These are phyloP conservation scores for Fusarium concolor DNA, from an alignment of 2,329 filamentous ascomycete genomes.

Conservation along the genomic window DNA sequence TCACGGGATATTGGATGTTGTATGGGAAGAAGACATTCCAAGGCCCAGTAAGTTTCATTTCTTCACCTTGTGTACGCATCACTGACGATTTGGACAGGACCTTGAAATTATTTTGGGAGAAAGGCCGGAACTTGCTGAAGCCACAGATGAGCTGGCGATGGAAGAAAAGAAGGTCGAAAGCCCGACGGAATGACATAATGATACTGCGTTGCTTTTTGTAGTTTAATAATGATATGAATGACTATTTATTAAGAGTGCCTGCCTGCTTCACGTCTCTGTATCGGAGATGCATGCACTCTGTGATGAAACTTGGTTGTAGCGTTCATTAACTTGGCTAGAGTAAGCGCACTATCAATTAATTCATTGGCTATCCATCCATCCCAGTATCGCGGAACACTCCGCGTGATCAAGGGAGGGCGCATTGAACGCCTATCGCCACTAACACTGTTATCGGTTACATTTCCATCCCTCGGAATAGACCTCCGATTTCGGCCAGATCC, in stretches of 20 bases:
- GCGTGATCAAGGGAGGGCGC: too few relatives aligned
- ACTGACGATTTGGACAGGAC: neutral
- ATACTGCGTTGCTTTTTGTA: neutral
- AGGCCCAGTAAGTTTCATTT: constrained; percentile 19
- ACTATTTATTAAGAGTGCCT: neutral
- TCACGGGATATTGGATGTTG: constrained; percentile 21
- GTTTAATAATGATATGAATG: neutral
- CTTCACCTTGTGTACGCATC: fast-evolving
- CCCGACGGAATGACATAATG: neutral
- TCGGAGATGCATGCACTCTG: neutral
- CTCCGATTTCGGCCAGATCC: fast-evolving
- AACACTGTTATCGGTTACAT: neutral
- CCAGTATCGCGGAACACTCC: neutral
- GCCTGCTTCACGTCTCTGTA: too few relatives aligned
- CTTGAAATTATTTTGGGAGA: constrained; percentile 31
- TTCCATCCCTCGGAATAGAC: neutral
- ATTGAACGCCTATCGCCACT: neutral
- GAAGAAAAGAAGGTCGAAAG: constrained; percentile 26
- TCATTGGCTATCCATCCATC: neutral
- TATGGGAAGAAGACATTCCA: constrained; percentile 37
- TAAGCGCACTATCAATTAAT: neutral
- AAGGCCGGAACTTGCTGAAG: constrained; percentile 7
- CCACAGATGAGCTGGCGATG: constrained; percentile 23
- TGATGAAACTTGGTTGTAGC: too few relatives aligned
- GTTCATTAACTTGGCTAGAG: neutral